Evolutionary conservation across 2,329 filamentous ascomycete species (phyloP), one percentile per base, ranked within the genome.

Genomic region (Pseudogymnoascus sp.): DNA sequence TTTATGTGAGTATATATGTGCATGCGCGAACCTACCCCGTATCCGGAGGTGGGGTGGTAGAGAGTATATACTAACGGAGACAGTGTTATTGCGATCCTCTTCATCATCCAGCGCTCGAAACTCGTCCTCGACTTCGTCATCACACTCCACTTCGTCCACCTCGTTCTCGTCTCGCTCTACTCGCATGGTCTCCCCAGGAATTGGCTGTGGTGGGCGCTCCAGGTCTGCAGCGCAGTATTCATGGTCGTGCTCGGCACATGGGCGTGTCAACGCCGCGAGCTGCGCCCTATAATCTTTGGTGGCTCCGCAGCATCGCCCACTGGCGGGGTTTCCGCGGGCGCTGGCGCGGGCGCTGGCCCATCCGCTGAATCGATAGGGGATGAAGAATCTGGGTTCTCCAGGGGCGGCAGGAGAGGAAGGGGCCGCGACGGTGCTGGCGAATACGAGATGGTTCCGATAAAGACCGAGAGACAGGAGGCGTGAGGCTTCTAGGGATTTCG

Each of bases 91-190:
- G 89, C 91, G 43, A 88, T 97, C 64, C 85, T 96, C 60, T 78
- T 93, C 62, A 80, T 98, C 64, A 86, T 99, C 68, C 87, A 89
- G 19, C 91, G 95, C 66, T 95, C 89, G 59, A 98, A 98, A 75
- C 89, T 98, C 65, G 90, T 98, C 60, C 91, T 91, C 68, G 95
- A 99, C 77, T 99, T 98, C 75, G 90, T 91, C 33, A 79, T 97
- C 24, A 96, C 93, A 2, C 84, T 97, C 16, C 91, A 96, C 78
- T 84, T 90, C 74, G 79, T 96, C 43, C 90, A 96, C 74, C 83
- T 96, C 61, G 67, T 95, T 70, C 76, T 91, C 70, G 90, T 90
- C 28, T 88, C 87, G 19, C 74, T 96, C 35, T 96, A 96, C 76
- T 88, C 90, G 2, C 86, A 86, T 70, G 82, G 84, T 8, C 73